A percentile compares a stretch with the other conserved stretches of the same genome.
phyloP scores from a whole-genome alignment of 768 basidiomycete genomes.

The Coprinopsis sp. region DNA sequence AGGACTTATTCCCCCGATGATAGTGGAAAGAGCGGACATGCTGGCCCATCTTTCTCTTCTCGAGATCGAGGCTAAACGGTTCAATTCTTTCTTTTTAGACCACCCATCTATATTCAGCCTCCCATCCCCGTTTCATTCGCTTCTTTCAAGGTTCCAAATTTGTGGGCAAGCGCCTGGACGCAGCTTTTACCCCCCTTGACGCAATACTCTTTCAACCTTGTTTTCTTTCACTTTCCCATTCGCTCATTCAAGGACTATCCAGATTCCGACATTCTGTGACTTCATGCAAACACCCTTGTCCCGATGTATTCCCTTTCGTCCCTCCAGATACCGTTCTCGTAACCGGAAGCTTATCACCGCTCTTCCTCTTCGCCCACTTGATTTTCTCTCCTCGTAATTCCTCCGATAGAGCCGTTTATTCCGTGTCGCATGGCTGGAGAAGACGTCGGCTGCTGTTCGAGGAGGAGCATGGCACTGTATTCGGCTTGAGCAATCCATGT shows the following conservation, averaged over 20 bases:
- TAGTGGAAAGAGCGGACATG: not conserved
- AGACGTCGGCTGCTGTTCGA: not conserved
- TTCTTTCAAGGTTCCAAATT: too few relatives aligned
- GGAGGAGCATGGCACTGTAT: too few relatives aligned
- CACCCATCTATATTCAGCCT: not conserved
- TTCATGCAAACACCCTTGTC: not conserved
- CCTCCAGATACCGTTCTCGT: not conserved
- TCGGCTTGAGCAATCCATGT: too few relatives aligned
- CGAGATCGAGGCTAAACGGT: not conserved
- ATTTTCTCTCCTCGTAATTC: not conserved
- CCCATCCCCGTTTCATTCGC: not conserved
- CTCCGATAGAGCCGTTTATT: slow-evolving; percentile 6
- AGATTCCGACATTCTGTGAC: not conserved
- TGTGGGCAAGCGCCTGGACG: too few relatives aligned
- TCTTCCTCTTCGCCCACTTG: not conserved
- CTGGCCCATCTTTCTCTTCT: not conserved
- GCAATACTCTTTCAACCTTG: not conserved
- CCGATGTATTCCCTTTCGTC: slow-evolving; percentile 4
- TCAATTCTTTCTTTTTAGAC: not conserved
- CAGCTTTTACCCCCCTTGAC: too few relatives aligned
- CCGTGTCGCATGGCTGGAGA: not conserved
- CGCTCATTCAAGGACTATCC: not conserved
- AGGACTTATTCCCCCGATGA: not conserved
- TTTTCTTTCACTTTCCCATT: not conserved
- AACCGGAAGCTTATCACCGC: slow-evolving; percentile 4